A percentile compares a stretch with the other conserved stretches of the same genome.
These are phyloP conservation scores for Penicillium alfredii DNA, from an alignment of 495 filamentous ascomycete genomes.

Conservation along the genomic window DNA sequence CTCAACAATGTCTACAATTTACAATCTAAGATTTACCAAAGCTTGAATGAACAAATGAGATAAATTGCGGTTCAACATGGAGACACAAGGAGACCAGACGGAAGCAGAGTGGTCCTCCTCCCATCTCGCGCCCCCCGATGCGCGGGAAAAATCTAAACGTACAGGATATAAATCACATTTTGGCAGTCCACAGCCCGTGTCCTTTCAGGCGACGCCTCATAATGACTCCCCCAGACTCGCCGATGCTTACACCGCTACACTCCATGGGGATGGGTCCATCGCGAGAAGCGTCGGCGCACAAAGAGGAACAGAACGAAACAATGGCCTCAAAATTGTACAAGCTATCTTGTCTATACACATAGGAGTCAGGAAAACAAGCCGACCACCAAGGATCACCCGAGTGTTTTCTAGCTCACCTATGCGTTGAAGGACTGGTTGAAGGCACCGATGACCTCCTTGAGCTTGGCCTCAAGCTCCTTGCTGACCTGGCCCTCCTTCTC, in stretches of 20 bases:
- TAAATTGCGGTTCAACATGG: conserved; percentile 30
- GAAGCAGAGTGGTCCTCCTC: conserved; percentile 22
- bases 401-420: conserved; percentile 44
- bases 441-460: conserved; percentile 68
- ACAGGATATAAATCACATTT: conserved; percentile 49
- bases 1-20: too few species aligned
- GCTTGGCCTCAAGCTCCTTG: conserved; percentile 86
- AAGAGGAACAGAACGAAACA: conserved; percentile 39
- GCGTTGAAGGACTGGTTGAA: conserved; percentile 93
- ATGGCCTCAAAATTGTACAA: conserved; percentile 51
- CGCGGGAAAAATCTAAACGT: conserved; percentile 45
- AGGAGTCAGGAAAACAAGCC: conserved; percentile 43
- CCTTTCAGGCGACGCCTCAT: conserved; percentile 1
- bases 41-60: conserved; percentile 30
- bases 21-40: too few species aligned
- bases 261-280: conserved; percentile 17
- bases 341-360: conserved; percentile 51
- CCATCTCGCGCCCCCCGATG: conserved; percentile 33
- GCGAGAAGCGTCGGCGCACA: conserved; percentile 11
- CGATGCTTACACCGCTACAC: conserved; percentile 24
- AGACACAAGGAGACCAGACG: conserved; percentile 27
- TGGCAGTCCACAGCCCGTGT: conserved; percentile 16
- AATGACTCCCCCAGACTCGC: conserved; percentile 9
- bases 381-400: conserved; percentile 29
- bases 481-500: conserved; percentile 93